These are phyloP conservation scores for Phytomonas francai DNA, from an alignment of 208 protist species.

Conservation along the genomic window DNA sequence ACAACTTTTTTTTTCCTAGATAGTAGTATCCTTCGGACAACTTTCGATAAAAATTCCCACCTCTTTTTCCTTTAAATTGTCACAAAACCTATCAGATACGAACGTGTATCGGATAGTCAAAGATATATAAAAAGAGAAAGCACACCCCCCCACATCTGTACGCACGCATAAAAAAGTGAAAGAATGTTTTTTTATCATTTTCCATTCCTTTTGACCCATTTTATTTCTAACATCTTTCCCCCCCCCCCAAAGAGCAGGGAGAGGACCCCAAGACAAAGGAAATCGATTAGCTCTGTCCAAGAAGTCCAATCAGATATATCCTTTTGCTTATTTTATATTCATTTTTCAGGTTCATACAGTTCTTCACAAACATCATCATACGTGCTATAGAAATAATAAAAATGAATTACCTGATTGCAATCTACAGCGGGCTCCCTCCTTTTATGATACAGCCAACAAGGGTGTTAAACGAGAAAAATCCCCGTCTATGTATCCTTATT, in stretches of 20 bases:
- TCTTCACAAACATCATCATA: not conserved
- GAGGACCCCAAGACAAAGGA: not conserved
- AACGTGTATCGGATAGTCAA: not conserved
- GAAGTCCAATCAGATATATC: not conserved
- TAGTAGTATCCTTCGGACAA: not conserved
- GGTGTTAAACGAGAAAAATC: not conserved
- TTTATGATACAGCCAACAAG: not conserved
- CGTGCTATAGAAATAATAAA: not conserved
- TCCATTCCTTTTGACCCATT: constrained; percentile 7
- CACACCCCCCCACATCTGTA: constrained; percentile 9
- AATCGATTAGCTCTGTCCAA: not conserved
- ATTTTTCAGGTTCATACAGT: not conserved
- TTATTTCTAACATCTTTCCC: constrained; percentile 2
- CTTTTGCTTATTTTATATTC: constrained; percentile 8
- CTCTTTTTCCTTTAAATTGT: not conserved
- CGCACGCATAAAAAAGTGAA: constrained; percentile 1
- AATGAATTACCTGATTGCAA: not conserved
- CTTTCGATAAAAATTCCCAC: not conserved
- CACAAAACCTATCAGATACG: not conserved
- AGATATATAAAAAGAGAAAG: not conserved
- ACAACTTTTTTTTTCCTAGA: not conserved
- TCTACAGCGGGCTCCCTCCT: not conserved
- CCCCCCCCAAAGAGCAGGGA: not conserved
- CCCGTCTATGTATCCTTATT: not conserved
- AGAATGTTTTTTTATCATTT: constrained; percentile 5